These are phyloP conservation scores for Spathaspora hagerdaliae DNA, from an alignment of 805 yeast species.

Conservation along the genomic window DNA sequence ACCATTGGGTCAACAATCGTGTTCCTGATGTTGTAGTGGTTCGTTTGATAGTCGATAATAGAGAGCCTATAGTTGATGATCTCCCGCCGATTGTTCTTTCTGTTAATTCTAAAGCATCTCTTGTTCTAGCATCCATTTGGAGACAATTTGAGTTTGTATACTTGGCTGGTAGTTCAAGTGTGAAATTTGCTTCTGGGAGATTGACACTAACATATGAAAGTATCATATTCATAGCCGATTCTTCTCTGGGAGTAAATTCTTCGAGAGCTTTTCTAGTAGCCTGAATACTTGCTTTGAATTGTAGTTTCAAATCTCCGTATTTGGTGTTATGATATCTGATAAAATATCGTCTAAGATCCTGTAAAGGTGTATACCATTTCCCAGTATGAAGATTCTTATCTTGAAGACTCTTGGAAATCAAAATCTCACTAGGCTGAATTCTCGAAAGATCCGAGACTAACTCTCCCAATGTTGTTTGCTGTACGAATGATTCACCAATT, in stretches of 20 bases:
- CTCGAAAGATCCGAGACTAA: slow-evolving; percentile 71
- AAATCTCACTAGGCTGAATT: slow-evolving; percentile 75
- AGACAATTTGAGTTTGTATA: slow-evolving; percentile 50
- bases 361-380: slow-evolving; percentile 52
- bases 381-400: slow-evolving; percentile 39
- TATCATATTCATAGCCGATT: slow-evolving; percentile 55
- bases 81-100: slow-evolving; percentile 44
- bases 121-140: slow-evolving; percentile 78
- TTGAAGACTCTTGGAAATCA: slow-evolving; percentile 49
- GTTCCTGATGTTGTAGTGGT: slow-evolving; percentile 84
- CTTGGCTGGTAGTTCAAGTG: slow-evolving; percentile 64
- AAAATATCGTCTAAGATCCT: slow-evolving; percentile 56
- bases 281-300: slow-evolving; percentile 30
- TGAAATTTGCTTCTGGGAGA: slow-evolving; percentile 62
- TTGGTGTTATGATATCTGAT: slow-evolving; percentile 46
- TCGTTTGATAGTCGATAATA: slow-evolving; percentile 63
- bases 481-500: slow-evolving; percentile 73
- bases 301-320: slow-evolving; percentile 27
- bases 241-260: slow-evolving; percentile 38
- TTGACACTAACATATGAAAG: slow-evolving; percentile 69
- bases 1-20: slow-evolving; percentile 75
- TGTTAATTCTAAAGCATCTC: slow-evolving; percentile 73
- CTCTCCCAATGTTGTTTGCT: slow-evolving; percentile 55
- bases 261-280: slow-evolving; percentile 33
- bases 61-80: slow-evolving; percentile 59